Evolutionary conservation across 164 flowering plant genomes (phyloP), one percentile per base, ranked within the genome.

Genomic region (Vitis rupestris): DNA sequence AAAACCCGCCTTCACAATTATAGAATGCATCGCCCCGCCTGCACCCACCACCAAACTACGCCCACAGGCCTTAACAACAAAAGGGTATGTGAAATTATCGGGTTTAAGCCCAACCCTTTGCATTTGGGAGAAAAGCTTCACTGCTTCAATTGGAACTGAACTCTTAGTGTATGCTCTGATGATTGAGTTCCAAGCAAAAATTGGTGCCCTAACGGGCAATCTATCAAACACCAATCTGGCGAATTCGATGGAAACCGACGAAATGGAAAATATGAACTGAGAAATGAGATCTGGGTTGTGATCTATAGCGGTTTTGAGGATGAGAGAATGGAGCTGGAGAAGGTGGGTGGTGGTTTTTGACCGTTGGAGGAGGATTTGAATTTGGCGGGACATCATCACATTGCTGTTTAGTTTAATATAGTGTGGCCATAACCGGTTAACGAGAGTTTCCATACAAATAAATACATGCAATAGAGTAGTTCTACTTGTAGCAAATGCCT

Each of bases 31-130:
- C 3, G 59, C 63, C 64, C 77, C 75, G 4, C 86, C 90, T 44
- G 30, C 76, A 17, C 74, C 70, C 3, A 83, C 2, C 77, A 74
- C 29, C 30, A 31, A 79, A 65, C 82, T 75, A 11, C 71, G 76
- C 6, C 87, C 84, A 27, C 87, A 82, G 0, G 86, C 84, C 64
- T 84, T 84, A 29, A 82, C 37, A 3, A 84, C 88, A 68, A 83
- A 82, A 23, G 85, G 85, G 75, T 70, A 84, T 3, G 89, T 81
- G 70, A 81, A 87, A n/a, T 82, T 80, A 27, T 84, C 86, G 0
- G 86, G 81, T 57, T 15, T 72, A 27, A 75, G 66, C 17, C 78
- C 83, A 59, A 23, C 17, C 49, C 69, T 65, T 50, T 15, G 80
- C 58, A 85, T 73, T 13, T 63, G 58, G 16, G 48, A 59, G 69